Percentiles rank a stretch among this genome's conserved stretches.
Evolutionary conservation across 176 grass and related monocot species (phyloP).

Genomic region (maize (Zea mays)): Zm-B73-REFERENCE-NAM-5.0 NC_050098.1:39778501-39779000

Average conservation of each 20-base stretch:
- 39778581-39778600: conserved; percentile 31
- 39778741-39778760: no score
- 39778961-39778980: background rate
- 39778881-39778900: no score
- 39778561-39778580: conserved; percentile 34
- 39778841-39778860: no score
- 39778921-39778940: background rate
- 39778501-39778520: conserved; percentile 85
- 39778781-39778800: no score
- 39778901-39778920: background rate
- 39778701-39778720: no score
- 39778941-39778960: background rate
- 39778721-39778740: no score
- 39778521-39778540: conserved; percentile 29
- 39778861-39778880: no score
- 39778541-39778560: conserved; percentile 35
- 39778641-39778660: background rate
- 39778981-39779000: background rate
- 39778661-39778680: background rate
- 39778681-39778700: background rate
- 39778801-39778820: no score
- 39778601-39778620: no score
- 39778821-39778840: no score
- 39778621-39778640: background rate
- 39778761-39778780: no score